Conservation (phyloP, 805 yeast species). For the Wickerhamiella vanderwaltii region DNA sequence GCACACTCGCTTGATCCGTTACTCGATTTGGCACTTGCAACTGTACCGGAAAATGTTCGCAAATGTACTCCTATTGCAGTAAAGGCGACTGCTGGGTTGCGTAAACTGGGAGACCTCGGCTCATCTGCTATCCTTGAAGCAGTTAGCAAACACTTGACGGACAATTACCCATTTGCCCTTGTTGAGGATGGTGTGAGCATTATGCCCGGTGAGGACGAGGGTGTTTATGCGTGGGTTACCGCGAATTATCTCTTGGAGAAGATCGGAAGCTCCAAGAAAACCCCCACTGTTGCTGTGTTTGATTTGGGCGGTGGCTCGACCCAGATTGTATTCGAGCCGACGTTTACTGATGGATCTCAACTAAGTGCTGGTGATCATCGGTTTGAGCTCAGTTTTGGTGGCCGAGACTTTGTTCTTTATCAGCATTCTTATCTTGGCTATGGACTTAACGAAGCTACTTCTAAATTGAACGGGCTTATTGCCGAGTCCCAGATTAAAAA, state of each 20-base stretch:
- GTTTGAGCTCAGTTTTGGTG: slow-evolving; percentile 69
- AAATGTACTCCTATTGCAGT: slow-evolving; percentile 89
- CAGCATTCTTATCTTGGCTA: slow-evolving; percentile 93
- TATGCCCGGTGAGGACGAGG: slow-evolving; percentile 96
- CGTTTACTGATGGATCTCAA: slow-evolving; percentile 32
- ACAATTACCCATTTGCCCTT: slow-evolving; percentile 82
- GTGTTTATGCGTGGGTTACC: slow-evolving; percentile 98
- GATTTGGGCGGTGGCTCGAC: slow-evolving; percentile 99
- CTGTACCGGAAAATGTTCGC: slow-evolving; percentile 62
- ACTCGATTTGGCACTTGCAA: slow-evolving; percentile 57
- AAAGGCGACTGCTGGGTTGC: slow-evolving; percentile 95
- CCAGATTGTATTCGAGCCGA: slow-evolving; percentile 95
- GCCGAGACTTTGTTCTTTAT: slow-evolving; percentile 65
- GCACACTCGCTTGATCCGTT: slow-evolving; percentile 83
- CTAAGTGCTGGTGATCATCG: slow-evolving; percentile 84
- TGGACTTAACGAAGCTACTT: slow-evolving; percentile 90
- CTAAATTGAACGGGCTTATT: slow-evolving; percentile 58
- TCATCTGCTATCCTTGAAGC: slow-evolving; percentile 59
- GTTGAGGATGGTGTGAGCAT: slow-evolving; percentile 79
- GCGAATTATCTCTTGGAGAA: slow-evolving; percentile 87
- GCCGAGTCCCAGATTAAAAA: slow-evolving; percentile 33
- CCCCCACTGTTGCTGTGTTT: slow-evolving; percentile 90
- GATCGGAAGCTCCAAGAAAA: slow-evolving; percentile 65
- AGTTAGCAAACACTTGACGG: slow-evolving; percentile 63
- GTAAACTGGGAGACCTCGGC: slow-evolving; percentile 68